Evolutionary conservation across 495 filamentous ascomycete genomes (phyloP), one percentile per base, ranked within the genome.

Genomic region (Cetradonia linearis): DNA sequence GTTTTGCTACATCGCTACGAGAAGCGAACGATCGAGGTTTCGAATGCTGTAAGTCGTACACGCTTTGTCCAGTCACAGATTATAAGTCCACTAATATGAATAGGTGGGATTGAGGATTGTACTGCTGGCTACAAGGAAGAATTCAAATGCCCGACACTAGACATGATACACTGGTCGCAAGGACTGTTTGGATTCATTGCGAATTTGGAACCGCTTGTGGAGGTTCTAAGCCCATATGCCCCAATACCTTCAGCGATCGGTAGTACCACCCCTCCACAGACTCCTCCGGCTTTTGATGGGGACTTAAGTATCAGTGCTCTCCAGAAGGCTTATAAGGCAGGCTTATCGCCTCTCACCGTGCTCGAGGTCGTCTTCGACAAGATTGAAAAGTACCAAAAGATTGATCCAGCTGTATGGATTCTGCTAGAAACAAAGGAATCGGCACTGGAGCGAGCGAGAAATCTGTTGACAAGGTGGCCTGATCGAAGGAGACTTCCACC

Each of bases 1-100:
- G 84, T 62, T 84, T 89, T 6, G 81, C 79, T 23, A 84, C 80
- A 1, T 88, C 85, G 1, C 75, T 88, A 60, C 76, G 85, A 50
- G 86, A 89, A 64, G 84, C 83, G 55, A 86, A 85, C 67, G 86
- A 88, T 69, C 81, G 86, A 14, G 86, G 86, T 0, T 89, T 83
- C 65, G 85, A 89, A 62, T 88, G 85, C 71, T 78, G 80, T 72
- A 67, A 76, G 66, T 73, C 70, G 23, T 64, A 34, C 25, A 38
- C 20, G 37, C 27, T 23, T 30, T 57, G 7, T 23, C 18, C 25
- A 36, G 37, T 28, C 23, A 23, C 20, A 40, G 11, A 18, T 14
- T 34, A 5, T 33, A 5, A 23, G 16, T 40, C 25, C 20, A 48
- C 58, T 60, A 46, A 60, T 37, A 28, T 55, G 37, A 23, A 48